Percentiles rank a stretch among this genome's conserved stretches.
Evolutionary conservation across 768 basidiomycete species (phyloP).

Genomic region (Mycena floridula): DNA sequence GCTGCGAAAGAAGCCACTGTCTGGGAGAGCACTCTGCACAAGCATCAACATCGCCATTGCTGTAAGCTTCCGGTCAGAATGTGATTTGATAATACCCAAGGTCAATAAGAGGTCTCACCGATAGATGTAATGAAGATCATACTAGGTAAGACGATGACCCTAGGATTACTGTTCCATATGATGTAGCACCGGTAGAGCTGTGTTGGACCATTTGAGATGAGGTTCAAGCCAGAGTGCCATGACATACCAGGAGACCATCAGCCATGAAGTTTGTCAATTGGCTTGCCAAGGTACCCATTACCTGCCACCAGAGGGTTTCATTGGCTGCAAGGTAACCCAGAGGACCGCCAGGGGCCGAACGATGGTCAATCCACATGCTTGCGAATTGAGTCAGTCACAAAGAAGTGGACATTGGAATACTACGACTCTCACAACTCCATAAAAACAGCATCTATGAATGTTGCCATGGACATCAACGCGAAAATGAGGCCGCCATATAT

Average conservation of each 20-base stretch:
- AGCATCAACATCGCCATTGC: constrained; percentile 19
- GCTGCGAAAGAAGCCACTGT: constrained; percentile 19
- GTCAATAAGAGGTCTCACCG: constrained; percentile 3
- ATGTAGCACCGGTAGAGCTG: constrained; percentile 30
- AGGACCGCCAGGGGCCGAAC: constrained; percentile 23
- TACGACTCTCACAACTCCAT: no score
- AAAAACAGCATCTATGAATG: constrained; percentile 20
- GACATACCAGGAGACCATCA: constrained; percentile 30
- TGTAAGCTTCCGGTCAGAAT: constrained; percentile 3
- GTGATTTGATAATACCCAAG: neutral
- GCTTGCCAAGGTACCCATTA: constrained; percentile 19
- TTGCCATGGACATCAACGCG: constrained; percentile 22
- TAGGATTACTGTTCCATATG: constrained; percentile 15
- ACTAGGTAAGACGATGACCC: constrained; percentile 9
- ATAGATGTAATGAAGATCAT: constrained; percentile 9
- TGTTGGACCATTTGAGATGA: no score
- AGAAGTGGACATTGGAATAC: no score
- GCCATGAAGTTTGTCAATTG: constrained; percentile 24
- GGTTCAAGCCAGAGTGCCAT: neutral
- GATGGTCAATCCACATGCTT: constrained; percentile 29
- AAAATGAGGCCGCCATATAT: constrained; percentile 15
- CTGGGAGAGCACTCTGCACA: constrained; percentile 18
- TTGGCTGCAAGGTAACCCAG: constrained; percentile 20
- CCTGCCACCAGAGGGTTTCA: constrained; percentile 22
- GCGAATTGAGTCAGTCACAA: no score